Conservation (phyloP, 2,329 filamentous ascomycete genomes). For the Colletotrichum tamarilloi region DNA sequence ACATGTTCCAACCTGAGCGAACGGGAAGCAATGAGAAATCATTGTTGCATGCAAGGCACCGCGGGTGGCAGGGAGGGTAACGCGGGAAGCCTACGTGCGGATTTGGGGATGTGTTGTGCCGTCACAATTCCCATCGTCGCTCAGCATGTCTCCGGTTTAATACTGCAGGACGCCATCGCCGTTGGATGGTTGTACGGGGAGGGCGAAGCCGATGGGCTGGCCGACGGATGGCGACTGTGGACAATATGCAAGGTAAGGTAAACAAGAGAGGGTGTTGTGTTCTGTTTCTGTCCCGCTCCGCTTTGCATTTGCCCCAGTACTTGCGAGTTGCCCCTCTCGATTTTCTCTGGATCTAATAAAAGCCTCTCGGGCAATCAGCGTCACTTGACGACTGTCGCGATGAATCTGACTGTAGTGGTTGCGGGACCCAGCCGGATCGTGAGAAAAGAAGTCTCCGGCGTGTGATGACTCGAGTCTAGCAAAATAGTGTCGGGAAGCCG, state of each 20-base stretch:
- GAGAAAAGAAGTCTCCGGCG: slow-evolving; percentile 1
- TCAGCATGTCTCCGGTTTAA: slow-evolving; percentile 3
- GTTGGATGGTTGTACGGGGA: slow-evolving; percentile 20
- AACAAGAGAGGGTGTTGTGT: not conserved
- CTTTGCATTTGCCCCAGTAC: slow-evolving; percentile 3
- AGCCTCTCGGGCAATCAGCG: slow-evolving; percentile 18
- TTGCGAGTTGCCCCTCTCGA: not conserved
- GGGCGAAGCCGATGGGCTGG: slow-evolving; percentile 17
- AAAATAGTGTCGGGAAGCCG: not conserved
- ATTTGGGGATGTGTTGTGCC: slow-evolving; percentile 28
- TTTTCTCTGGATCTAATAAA: slow-evolving; percentile 25
- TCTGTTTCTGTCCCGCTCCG: slow-evolving; percentile 6
- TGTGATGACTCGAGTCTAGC: slow-evolving; percentile 10
- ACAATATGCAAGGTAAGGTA: not conserved
- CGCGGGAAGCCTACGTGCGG: slow-evolving; percentile 31
- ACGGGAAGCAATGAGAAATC: slow-evolving; percentile 21
- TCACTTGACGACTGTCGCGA: slow-evolving; percentile 20
- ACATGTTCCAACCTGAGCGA: slow-evolving; percentile 35
- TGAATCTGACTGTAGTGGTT: slow-evolving; percentile 21
- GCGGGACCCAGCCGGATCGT: not conserved
- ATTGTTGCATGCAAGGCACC: slow-evolving; percentile 34
- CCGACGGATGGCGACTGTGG: slow-evolving; percentile 3
- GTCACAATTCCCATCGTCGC: slow-evolving; percentile 13
- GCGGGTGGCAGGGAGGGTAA: slow-evolving; percentile 15
- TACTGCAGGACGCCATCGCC: slow-evolving; percentile 13